phyloP scores from a whole-genome alignment of 2,329 filamentous ascomycete species.

The Alternaria brassicicola region DNA sequence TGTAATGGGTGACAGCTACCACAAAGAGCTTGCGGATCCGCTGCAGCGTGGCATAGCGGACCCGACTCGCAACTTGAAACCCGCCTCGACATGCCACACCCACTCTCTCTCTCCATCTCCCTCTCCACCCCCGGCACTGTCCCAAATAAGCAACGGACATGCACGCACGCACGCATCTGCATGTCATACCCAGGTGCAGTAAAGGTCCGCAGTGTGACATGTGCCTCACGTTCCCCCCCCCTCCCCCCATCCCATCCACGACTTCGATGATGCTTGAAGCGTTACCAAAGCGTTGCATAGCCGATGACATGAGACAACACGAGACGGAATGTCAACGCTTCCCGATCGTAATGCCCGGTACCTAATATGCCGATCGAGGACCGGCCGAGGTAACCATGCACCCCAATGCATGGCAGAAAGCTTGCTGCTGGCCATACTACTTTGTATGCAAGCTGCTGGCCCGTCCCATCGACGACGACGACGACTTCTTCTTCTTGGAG shows the following conservation, averaged over 20 bases:
- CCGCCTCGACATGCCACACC: background rate
- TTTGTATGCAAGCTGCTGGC: background rate
- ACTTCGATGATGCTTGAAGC: background rate
- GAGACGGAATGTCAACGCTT: background rate
- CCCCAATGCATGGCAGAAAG: background rate
- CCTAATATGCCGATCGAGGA: background rate
- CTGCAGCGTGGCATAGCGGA: background rate
- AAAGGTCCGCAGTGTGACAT: background rate
- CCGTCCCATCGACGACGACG: background rate
- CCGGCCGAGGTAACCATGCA: background rate
- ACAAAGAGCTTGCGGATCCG: background rate
- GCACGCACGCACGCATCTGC: background rate
- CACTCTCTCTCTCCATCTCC: background rate
- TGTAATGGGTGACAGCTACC: background rate
- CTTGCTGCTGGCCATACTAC: background rate
- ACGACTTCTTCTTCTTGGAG: background rate
- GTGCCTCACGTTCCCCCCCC: background rate
- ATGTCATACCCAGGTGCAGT: background rate
- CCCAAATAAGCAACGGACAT: background rate
- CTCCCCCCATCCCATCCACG: background rate
- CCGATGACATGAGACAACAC: background rate
- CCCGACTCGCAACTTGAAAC: background rate
- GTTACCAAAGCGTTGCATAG: background rate
- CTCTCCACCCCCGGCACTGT: too few relatives aligned
- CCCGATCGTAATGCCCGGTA: constrained; percentile 1